Evolutionary conservation across 352 stramenopile genomes (phyloP), one percentile per base, ranked within the genome.

Genomic region (Phytophthora ohioensis): DNA sequence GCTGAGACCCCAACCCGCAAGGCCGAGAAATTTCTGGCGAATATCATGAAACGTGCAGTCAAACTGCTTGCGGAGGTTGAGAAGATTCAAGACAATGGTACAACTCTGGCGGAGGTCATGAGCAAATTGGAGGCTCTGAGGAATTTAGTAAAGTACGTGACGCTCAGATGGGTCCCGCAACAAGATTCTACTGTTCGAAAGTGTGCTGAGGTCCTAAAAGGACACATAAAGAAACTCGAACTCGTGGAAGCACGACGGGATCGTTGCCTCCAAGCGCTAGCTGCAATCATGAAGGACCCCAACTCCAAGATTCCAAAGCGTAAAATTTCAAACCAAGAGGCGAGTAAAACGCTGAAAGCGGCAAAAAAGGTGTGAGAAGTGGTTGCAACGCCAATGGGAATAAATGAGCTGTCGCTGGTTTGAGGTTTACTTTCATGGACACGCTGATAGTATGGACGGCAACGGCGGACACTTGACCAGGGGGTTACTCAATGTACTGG

Each of bases 131-230:
- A 51, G 21, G 8, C 43, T 51, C 21, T 51, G 4, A 51, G n/a
- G 17, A 32, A 0, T 30, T 31, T 51, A 31, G 17, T 32, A 2
- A 31, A 51, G 1, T n/a, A 51, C 43, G 43, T 32, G 43, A 51
- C 43, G 2, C 43, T 27, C 6, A n/a, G 43, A 27, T 51, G 43
- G 43, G 43, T 51, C 30, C 15, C 43, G 8, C 43, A 12, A 31
- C 15, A 51, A 51, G 43, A 51, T 31, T n/a, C 43, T 51, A 51
- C 43, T 21, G 43, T 51, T 51, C 43, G 11, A 27, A 51, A 51
- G 17, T 51, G 43, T 51, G 43, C 10, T 17, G 17, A 51, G 17
- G 1, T 51, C 15, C 17, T 51, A 51, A 51, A 51, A 51, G n/a
- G 17, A 31, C 43, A 34, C 43, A 51, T 51, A 7, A 51, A 51